phyloP scores from a whole-genome alignment of 2,329 filamentous ascomycete genomes.

The Ophiostoma tasmaniense region DNA sequence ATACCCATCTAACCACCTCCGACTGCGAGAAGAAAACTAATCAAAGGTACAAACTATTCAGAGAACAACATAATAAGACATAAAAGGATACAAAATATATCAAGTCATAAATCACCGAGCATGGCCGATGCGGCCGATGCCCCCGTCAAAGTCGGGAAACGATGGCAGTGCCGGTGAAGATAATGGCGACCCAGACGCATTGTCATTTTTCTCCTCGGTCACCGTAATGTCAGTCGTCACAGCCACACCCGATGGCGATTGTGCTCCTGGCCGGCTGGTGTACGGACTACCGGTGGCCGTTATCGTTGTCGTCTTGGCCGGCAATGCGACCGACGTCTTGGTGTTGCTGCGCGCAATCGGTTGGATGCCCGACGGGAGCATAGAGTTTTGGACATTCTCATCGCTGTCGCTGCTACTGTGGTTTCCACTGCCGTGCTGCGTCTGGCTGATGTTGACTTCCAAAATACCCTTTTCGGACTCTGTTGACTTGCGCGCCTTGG shows the following conservation, averaged over 20 bases:
- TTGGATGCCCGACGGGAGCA: not conserved
- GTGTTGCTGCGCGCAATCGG: not conserved
- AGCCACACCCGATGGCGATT: slow-evolving; percentile 6
- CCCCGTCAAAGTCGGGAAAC: not conserved
- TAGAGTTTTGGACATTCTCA: not conserved
- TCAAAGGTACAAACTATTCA: not conserved
- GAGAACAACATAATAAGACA: not conserved
- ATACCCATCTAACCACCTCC: not conserved
- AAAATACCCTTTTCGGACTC: slow-evolving; percentile 15
- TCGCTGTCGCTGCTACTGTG: not conserved
- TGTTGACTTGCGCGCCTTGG: slow-evolving; percentile 13
- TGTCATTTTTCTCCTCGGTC: not conserved
- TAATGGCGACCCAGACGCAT: not conserved
- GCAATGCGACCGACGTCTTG: not conserved
- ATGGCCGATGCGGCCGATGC: not conserved
- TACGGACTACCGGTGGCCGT: not conserved
- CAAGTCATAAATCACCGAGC: not conserved
- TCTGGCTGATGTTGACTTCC: not conserved
- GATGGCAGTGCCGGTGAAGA: not conserved
- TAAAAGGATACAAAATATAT: not conserved
- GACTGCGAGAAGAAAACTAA: not conserved
- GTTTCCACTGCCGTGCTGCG: not conserved
- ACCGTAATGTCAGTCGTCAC: slow-evolving; percentile 6
- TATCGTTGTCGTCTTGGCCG: not conserved
- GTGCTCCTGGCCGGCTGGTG: not conserved